Base-by-base conservation (phyloP, 1,139 yeast species). In the Blastobotrys apis region DNA sequence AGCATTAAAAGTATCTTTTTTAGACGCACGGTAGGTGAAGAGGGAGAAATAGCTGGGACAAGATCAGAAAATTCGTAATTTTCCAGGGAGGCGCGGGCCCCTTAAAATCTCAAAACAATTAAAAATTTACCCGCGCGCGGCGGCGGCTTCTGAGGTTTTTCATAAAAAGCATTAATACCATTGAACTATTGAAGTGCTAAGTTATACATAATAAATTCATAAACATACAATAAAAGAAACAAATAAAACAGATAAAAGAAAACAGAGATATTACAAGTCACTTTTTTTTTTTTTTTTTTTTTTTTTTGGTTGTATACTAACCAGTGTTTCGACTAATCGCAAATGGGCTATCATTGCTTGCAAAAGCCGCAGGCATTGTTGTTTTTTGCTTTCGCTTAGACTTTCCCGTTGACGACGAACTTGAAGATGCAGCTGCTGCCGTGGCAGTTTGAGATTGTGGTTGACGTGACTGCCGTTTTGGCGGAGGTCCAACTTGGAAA, bases 401-500 rank as follows among this genome's bases (percentile, higher is more conserved):
- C 4, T 17, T 35, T n/a, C 27, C 33, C 2, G 41, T 33, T 12
- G 41, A 33, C 12, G 39, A 5, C 8, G 39, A 29, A 26, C 20
- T 36, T 13, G 33, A 17, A 30, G 32, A 15, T 3, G 25, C 6
- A 3, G 41, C 33, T 13, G 33, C 4, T 20, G 25, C 22, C 33
- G 26, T 22, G 29, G 38, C 12, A 16, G 6, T 23, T 13, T 22
- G 17, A 4, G 19, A 21, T 4, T 6, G 19, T 3, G 15, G 22
- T 20, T 10, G 39, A 4, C 20, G 33, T 10, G 5, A 17, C 22
- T 13, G 37, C 12, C 23, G 19, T 8, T 35, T 22, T n/a, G n/a
- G n/a, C n/a, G n/a, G n/a, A 13, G 38, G 45, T n/a, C 49, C 63
- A 1, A 65, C 33, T 40, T 60, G 57, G 50, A 65, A 65, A 48